phyloP scores from a whole-genome alignment of 805 yeast species.

The Zygoascus biomembranicola region DNA sequence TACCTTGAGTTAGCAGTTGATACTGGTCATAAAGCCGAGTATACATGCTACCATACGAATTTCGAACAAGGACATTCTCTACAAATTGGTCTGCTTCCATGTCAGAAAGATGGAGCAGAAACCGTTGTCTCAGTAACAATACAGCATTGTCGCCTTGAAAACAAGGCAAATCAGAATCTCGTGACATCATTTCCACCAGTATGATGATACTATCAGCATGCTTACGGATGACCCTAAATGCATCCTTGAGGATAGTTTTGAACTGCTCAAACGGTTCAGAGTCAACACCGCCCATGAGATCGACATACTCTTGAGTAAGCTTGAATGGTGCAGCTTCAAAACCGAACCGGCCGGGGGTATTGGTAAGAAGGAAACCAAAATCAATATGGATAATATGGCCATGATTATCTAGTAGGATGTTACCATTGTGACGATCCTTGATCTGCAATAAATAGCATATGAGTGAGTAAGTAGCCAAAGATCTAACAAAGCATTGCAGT shows the following conservation, averaged over 20 bases:
- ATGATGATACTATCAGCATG: constrained; percentile 67
- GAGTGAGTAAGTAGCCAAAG: constrained; percentile 89
- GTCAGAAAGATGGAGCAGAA: constrained; percentile 64
- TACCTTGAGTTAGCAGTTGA: constrained; percentile 92
- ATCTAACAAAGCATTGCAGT: constrained; percentile 73
- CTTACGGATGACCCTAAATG: constrained; percentile 66
- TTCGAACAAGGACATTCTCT: constrained; percentile 65
- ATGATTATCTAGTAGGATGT: constrained; percentile 89
- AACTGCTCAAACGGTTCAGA: constrained; percentile 55
- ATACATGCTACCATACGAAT: constrained; percentile 79
- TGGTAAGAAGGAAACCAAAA: constrained; percentile 86
- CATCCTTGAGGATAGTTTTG: constrained; percentile 53
- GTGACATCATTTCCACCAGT: constrained; percentile 90
- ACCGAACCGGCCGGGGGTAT: constrained; percentile 95
- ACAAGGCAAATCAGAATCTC: constrained; percentile 84
- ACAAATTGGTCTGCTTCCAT: constrained; percentile 69
- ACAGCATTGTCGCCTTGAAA: constrained; percentile 84
- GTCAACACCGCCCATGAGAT: constrained; percentile 71
- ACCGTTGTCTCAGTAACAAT: constrained; percentile 66
- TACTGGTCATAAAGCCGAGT: constrained; percentile 92
- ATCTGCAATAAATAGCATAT: constrained; percentile 86
- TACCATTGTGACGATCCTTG: constrained; percentile 97
- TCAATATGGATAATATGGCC: constrained; percentile 91
- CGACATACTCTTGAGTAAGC: constrained; percentile 81
- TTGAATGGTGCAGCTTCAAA: constrained; percentile 98